Evolutionary conservation across 1,284 basidiomycete species (phyloP).

Genomic region (Apiotrichum laibachii): DNA sequence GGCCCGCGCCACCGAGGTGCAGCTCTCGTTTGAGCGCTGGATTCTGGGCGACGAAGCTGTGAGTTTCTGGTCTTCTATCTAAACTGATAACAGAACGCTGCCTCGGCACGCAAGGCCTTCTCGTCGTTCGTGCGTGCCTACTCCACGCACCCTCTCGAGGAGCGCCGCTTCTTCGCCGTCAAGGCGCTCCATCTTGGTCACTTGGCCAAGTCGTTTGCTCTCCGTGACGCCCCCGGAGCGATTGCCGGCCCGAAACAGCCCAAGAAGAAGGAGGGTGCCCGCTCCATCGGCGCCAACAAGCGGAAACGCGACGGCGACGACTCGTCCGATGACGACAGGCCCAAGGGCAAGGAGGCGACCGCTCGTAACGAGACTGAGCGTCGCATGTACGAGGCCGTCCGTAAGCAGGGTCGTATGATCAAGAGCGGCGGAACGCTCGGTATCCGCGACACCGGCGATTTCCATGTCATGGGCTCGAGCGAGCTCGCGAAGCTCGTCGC

Average conservation of each 20-base stretch:
- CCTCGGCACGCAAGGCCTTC: conserved; percentile 80
- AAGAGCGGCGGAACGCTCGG: conserved; percentile 78
- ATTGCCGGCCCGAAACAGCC: conserved; percentile 54
- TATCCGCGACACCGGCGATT: conserved; percentile 58
- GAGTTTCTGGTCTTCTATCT: conserved; percentile 31
- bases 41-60: conserved; percentile 73
- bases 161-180: conserved; percentile 95
- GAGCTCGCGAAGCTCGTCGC: conserved; percentile 64
- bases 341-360: conserved; percentile 42
- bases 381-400: conserved; percentile 83
- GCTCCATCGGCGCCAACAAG: conserved; percentile 32
- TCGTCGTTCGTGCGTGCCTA: conserved; percentile 93
- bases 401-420: conserved; percentile 74
- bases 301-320: conserved; percentile 56
- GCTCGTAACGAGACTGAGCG: conserved; percentile 63
- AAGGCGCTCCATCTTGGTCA: conserved; percentile 92
- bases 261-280: conserved; percentile 23
- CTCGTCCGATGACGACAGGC: conserved; percentile 54
- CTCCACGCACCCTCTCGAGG: conserved; percentile 90
- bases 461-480: conserved; percentile 71
- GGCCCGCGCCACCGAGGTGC: conserved; percentile 89
- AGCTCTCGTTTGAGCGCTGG: conserved; percentile 94
- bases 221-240: conserved; percentile 84
- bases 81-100: conserved; percentile 62
- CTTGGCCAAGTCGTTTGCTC: conserved; percentile 91